Conservation (phyloP, 2,329 filamentous ascomycete genomes). For the Hypoxylon sp. region DNA sequence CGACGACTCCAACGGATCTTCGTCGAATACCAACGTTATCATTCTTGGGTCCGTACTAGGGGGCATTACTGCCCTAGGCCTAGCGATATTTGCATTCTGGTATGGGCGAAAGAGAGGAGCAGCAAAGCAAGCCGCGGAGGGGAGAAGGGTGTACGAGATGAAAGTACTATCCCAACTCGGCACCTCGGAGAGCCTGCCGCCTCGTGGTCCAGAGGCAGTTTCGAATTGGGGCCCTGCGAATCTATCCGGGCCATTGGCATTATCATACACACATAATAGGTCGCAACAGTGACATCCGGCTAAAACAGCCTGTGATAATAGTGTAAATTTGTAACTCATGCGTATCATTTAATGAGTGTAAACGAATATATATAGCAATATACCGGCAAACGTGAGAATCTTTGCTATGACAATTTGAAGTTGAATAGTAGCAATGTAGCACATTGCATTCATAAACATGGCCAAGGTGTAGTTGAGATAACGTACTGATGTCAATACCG, state of each 20-base stretch:
- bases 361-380: not conserved
- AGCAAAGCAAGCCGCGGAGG: not conserved
- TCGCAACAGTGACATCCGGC: not conserved
- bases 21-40: slow-evolving; percentile 16
- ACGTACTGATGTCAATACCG: not conserved
- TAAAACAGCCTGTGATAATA: not conserved
- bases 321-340: slow-evolving; percentile 5
- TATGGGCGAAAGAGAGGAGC: slow-evolving; percentile 25
- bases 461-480: not conserved
- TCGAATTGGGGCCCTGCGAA: slow-evolving; percentile 3
- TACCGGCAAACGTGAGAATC: not conserved
- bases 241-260: slow-evolving; percentile 12
- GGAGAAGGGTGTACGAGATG: not conserved
- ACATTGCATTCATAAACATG: slow-evolving; percentile 1
- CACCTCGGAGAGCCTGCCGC: not conserved
- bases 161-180: slow-evolving; percentile 4
- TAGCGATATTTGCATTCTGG: slow-evolving; percentile 29
- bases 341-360: slow-evolving; percentile 16
- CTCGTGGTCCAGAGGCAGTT: not conserved
- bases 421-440: not conserved
- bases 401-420: not conserved
- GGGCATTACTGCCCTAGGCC: slow-evolving; percentile 14
- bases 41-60: slow-evolving; percentile 29
- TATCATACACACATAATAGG: slow-evolving; percentile 12
- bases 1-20: not conserved